A percentile compares a stretch with the other conserved stretches of the same genome.
Evolutionary conservation across 1,139 yeast species (phyloP).

Genomic region (Kodamaea sp.): DNA sequence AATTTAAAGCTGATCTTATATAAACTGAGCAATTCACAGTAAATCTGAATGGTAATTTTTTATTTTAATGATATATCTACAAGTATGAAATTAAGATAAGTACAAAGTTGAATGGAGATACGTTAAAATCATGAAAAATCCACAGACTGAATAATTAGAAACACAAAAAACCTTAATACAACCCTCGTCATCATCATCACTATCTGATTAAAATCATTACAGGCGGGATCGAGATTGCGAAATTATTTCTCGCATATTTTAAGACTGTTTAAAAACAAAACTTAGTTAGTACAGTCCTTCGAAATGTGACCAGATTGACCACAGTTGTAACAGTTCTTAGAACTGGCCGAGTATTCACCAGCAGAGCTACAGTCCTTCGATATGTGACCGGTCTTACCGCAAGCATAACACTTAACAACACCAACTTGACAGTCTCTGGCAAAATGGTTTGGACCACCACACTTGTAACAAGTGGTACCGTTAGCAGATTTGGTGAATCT

Average conservation of each 20-base stretch:
- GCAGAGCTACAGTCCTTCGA: conserved; percentile 71
- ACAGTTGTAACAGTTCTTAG: conserved; percentile 51
- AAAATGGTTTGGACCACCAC: conserved; percentile 92
- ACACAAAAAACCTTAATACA: no score
- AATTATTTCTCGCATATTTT: no score
- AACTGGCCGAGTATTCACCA: conserved; percentile 33
- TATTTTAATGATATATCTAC: background rate
- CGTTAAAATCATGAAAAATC: no score
- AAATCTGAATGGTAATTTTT: conserved; percentile 4
- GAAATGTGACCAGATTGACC: conserved; percentile 41
- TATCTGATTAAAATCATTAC: no score
- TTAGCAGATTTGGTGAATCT: conserved; percentile 15
- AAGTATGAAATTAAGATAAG: no score
- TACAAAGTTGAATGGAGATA: no score
- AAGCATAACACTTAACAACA: conserved; percentile 78
- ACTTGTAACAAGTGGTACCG: conserved; percentile 77
- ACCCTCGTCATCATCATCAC: no score
- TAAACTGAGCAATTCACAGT: background rate
- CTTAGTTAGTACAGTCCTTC: conserved; percentile 57
- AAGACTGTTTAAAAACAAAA: background rate
- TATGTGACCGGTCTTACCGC: conserved; percentile 88
- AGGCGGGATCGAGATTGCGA: no score
- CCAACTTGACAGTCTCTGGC: conserved; percentile 87
- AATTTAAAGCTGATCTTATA: background rate
- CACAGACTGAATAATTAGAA: no score